These are phyloP conservation scores for Aspergillus spinulosporus DNA, from an alignment of 2,329 filamentous ascomycete species.

Conservation along the genomic window DNA sequence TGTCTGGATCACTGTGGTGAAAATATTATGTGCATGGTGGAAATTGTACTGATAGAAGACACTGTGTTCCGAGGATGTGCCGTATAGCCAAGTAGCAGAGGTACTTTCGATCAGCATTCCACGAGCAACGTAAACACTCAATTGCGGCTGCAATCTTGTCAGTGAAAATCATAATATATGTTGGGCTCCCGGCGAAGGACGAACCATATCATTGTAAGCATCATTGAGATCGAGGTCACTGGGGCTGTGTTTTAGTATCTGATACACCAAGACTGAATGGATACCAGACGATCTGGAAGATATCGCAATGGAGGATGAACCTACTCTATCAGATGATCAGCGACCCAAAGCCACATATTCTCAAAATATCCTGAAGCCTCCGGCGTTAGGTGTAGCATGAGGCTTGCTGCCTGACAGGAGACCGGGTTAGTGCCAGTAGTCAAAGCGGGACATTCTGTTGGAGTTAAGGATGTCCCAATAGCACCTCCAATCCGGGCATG, in stretches of 20 bases:
- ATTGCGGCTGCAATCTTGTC: background rate
- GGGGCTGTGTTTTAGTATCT: no score
- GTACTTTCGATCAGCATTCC: slow-evolving; percentile 11
- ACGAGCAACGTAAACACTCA: slow-evolving; percentile 10
- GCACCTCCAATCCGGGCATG: slow-evolving; percentile 12
- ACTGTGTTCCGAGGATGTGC: slow-evolving; percentile 12
- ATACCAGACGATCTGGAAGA: background rate
- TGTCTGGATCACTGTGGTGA: slow-evolving; percentile 11
- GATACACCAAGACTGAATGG: no score
- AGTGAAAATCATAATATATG: background rate
- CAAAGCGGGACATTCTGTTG: slow-evolving; percentile 9
- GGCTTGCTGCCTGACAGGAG: slow-evolving; percentile 10
- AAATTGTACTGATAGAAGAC: slow-evolving; percentile 15
- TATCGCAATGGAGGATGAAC: background rate
- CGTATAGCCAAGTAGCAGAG: slow-evolving; percentile 12
- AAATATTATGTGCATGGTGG: slow-evolving; percentile 9
- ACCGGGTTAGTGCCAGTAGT: background rate
- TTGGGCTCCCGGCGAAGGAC: background rate
- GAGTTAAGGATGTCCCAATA: slow-evolving; percentile 9
- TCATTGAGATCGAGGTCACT: slow-evolving; percentile 11
- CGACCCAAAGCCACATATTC: slow-evolving; percentile 15
- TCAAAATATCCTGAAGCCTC: slow-evolving; percentile 13
- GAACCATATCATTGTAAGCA: slow-evolving; percentile 11
- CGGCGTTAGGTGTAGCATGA: slow-evolving; percentile 9
- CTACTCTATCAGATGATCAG: slow-evolving; percentile 13